Percentiles rank a stretch among this genome's conserved stretches.
phyloP scores from a whole-genome alignment of 768 basidiomycete species.

The Xerocomus spinulosus region DNA sequence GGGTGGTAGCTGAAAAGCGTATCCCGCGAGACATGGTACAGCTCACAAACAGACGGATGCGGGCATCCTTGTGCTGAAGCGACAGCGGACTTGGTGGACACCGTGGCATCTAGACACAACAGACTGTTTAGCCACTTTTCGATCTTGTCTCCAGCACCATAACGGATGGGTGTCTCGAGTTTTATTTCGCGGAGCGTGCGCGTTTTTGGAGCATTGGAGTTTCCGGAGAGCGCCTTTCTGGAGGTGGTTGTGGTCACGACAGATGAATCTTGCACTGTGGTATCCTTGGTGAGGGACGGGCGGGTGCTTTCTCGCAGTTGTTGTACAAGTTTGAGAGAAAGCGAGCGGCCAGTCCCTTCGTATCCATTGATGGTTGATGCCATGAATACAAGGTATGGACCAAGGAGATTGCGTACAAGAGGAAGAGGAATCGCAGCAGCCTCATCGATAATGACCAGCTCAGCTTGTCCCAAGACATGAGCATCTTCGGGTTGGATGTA shows the following conservation, averaged over 20 bases:
- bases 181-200: conserved; percentile 90
- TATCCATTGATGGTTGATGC: conserved; percentile 99
- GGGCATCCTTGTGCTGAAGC: conserved; percentile 70
- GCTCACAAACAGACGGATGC: conserved; percentile 88
- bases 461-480: conserved; percentile 96
- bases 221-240: conserved; percentile 47
- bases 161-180: conserved; percentile 92
- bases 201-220: conserved; percentile 53
- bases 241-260: conserved; percentile 35
- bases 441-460: conserved; percentile 96
- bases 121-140: conserved; percentile 92
- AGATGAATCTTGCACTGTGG: conserved; percentile 38
- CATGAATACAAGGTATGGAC: conserved; percentile 96
- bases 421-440: conserved; percentile 97
- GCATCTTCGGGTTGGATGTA: conserved; percentile 98
- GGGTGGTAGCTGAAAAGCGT: conserved; percentile 97
- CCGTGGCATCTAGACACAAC: conserved; percentile 86
- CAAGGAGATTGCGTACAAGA: conserved; percentile 90
- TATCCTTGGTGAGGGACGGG: conserved; percentile 68
- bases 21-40: conserved; percentile 94
- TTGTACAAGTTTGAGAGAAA: conserved; percentile 96
- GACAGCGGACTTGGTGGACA: conserved; percentile 41
- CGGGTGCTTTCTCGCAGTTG: conserved; percentile 90
- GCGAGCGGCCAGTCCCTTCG: conserved; percentile 97
- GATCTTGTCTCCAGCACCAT: conserved; percentile 77